Conservation (phyloP, 2,329 filamentous ascomycete genomes). For the Epichloe amarillans region DNA sequence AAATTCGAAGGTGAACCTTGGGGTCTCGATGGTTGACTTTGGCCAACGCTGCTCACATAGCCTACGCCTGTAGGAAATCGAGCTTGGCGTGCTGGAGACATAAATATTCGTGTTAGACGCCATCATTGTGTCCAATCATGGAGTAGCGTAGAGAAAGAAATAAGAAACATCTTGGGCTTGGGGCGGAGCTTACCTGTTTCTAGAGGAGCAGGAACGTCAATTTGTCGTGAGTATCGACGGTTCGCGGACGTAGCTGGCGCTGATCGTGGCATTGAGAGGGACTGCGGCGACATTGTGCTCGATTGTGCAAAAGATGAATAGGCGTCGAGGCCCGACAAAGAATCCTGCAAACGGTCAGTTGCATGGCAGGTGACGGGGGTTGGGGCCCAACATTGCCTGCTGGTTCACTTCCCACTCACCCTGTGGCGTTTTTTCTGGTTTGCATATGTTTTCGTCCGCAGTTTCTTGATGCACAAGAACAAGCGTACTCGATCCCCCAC, state of each 20-base stretch:
- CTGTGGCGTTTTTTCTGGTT: slow-evolving; percentile 75
- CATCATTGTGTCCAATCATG: slow-evolving; percentile 29
- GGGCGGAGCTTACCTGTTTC: slow-evolving; percentile 32
- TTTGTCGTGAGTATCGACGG: slow-evolving; percentile 52
- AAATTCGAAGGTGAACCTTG: slow-evolving; percentile 35
- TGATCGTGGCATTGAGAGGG: slow-evolving; percentile 39
- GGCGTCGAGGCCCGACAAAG: slow-evolving; percentile 66
- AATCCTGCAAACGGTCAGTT: slow-evolving; percentile 45
- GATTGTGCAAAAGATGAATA: slow-evolving; percentile 29
- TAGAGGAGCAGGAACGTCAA: slow-evolving; percentile 33
- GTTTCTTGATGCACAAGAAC: slow-evolving; percentile 71
- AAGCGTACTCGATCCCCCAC: slow-evolving; percentile 91
- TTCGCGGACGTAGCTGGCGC: slow-evolving; percentile 26
- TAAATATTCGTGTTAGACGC: slow-evolving; percentile 31
- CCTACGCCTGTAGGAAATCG: slow-evolving; percentile 44
- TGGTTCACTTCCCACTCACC: slow-evolving; percentile 36
- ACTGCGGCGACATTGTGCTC: slow-evolving; percentile 35
- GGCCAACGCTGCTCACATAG: slow-evolving; percentile 33
- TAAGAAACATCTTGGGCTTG: slow-evolving; percentile 20
- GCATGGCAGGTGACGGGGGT: not conserved
- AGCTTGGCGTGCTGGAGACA: slow-evolving; percentile 29
- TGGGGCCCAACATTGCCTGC: not conserved
- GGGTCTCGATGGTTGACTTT: slow-evolving; percentile 19
- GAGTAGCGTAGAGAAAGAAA: slow-evolving; percentile 40
- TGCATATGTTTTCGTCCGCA: slow-evolving; percentile 62